These are phyloP conservation scores for Fraxinus sp. DNA, from an alignment of 305 asterid species.

Conservation along the genomic window DNA sequence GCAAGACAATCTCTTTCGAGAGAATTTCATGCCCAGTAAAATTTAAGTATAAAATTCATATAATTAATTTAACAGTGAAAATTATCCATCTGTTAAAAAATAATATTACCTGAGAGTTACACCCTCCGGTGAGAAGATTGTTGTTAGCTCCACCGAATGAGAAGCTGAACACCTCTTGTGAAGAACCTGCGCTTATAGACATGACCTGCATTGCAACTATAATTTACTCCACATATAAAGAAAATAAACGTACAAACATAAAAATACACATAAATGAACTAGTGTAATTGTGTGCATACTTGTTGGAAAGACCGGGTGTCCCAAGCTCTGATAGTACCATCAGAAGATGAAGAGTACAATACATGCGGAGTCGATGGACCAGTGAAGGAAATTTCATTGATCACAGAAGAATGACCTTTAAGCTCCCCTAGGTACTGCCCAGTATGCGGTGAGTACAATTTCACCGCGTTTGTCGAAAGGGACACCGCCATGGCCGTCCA, in stretches of 20 bases:
- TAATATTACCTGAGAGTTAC: slow-evolving; percentile 60
- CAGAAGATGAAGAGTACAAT: slow-evolving; percentile 79
- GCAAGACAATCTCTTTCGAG: not conserved
- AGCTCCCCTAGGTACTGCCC: slow-evolving; percentile 88
- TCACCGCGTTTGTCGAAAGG: slow-evolving; percentile 75
- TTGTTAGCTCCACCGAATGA: slow-evolving; percentile 76
- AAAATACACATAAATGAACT: not conserved
- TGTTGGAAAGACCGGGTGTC: slow-evolving; percentile 83
- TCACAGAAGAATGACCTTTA: slow-evolving; percentile 65
- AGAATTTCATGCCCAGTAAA: not conserved
- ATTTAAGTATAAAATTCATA: not conserved
- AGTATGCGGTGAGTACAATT: slow-evolving; percentile 75
- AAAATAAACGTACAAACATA: not conserved
- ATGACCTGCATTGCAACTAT: slow-evolving; percentile 54
- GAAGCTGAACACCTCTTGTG: slow-evolving; percentile 81
- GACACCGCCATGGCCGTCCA: slow-evolving; percentile 93
- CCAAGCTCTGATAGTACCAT: slow-evolving; percentile 88
- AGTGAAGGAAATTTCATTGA: slow-evolving; percentile 62
- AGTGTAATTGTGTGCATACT: slow-evolving; percentile 33
- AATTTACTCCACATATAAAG: not conserved
- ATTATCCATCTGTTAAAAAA: not conserved
- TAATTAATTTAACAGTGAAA: not conserved
- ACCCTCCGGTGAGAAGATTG: slow-evolving; percentile 85
- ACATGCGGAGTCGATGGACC: slow-evolving; percentile 63
- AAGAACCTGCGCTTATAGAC: slow-evolving; percentile 55